These are phyloP conservation scores for Septoria linicola DNA, from an alignment of 2,329 filamentous ascomycete species.

Conservation along the genomic window DNA sequence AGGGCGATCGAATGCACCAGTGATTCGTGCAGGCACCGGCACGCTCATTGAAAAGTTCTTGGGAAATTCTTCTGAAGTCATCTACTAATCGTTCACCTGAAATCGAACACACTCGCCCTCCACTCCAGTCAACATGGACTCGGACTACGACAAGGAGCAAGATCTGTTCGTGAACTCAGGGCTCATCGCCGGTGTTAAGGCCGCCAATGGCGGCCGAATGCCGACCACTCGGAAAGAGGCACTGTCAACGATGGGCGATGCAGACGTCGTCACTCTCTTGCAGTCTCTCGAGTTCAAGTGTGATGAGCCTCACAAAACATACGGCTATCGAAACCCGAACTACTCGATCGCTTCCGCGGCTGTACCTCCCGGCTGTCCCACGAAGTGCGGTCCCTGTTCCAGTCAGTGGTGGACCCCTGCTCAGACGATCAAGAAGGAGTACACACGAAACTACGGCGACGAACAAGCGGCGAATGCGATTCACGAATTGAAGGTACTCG, in stretches of 20 bases:
- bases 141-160: too few relatives aligned
- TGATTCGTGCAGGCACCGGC: too few relatives aligned
- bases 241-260: too few relatives aligned
- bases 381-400: constrained; percentile 2
- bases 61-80: too few relatives aligned
- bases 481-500: neutral
- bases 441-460: neutral
- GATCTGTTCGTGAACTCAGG: too few relatives aligned
- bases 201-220: neutral
- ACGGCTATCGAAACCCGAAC: constrained; percentile 3
- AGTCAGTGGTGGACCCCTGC: neutral
- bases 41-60: too few relatives aligned
- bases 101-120: too few relatives aligned
- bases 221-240: neutral
- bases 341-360: constrained; percentile 6
- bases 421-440: neutral
- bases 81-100: too few relatives aligned
- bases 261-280: too few relatives aligned
- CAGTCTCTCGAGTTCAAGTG: neutral
- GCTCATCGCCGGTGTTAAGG: neutral
- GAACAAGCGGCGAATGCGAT: neutral
- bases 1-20: too few relatives aligned
- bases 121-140: too few relatives aligned
- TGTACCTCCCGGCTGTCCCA: neutral
- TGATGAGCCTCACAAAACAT: neutral